These are phyloP conservation scores for Candida piceae DNA, from an alignment of 805 yeast species.

Conservation along the genomic window DNA sequence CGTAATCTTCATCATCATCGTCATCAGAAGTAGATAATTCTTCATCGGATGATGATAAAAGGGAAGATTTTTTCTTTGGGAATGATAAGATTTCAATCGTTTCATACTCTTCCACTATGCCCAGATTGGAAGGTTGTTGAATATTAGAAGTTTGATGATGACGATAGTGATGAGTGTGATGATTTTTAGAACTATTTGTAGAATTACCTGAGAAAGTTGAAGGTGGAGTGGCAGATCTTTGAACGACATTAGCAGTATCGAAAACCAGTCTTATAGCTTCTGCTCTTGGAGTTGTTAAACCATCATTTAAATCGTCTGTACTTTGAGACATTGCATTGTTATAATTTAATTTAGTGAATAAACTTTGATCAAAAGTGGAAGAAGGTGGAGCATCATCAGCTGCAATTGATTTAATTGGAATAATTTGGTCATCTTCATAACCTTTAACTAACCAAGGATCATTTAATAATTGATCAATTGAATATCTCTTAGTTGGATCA, in stretches of 20 bases:
- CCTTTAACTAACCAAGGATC: slow-evolving; percentile 63
- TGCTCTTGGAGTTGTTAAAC: slow-evolving; percentile 31
- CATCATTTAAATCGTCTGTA: slow-evolving; percentile 19
- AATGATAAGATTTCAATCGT: slow-evolving; percentile 14
- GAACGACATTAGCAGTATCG: slow-evolving; percentile 31
- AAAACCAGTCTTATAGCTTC: slow-evolving; percentile 35
- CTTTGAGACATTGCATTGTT: slow-evolving; percentile 20
- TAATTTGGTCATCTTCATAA: slow-evolving; percentile 19
- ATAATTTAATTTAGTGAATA: slow-evolving; percentile 26
- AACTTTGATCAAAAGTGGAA: slow-evolving; percentile 22
- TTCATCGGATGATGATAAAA: slow-evolving; percentile 6
- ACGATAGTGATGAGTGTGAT: slow-evolving; percentile 1
- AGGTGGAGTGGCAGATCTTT: slow-evolving; percentile 22
- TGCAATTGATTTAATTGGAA: slow-evolving; percentile 11
- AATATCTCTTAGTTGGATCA: slow-evolving; percentile 63
- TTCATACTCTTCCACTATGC: slow-evolving; percentile 15
- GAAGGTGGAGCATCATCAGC: slow-evolving; percentile 28
- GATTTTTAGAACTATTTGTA: background rate
- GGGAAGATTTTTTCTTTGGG: background rate
- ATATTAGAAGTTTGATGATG: slow-evolving; percentile 2
- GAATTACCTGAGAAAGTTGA: background rate
- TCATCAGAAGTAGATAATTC: slow-evolving; percentile 5
- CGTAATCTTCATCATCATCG: background rate
- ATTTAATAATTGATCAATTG: slow-evolving; percentile 57
- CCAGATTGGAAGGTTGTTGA: slow-evolving; percentile 4